These are phyloP conservation scores for Phialophora expanda DNA, from an alignment of 2,329 filamentous ascomycete species.

Conservation along the genomic window DNA sequence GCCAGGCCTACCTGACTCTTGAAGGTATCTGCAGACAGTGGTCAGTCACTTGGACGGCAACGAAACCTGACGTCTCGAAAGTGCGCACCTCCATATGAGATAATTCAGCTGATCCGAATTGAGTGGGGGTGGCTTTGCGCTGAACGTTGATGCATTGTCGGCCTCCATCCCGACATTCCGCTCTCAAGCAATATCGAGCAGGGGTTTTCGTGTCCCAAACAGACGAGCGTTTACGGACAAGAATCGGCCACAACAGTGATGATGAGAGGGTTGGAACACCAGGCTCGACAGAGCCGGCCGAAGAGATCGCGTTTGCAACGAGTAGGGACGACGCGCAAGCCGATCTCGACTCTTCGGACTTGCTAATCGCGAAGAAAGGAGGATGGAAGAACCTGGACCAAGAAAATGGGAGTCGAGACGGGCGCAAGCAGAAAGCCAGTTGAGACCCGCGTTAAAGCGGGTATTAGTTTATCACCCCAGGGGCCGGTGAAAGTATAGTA, in stretches of 20 bases:
- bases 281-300: not conserved
- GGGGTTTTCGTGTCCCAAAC: constrained; percentile 17
- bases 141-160: constrained; percentile 37
- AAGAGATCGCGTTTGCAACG: not conserved
- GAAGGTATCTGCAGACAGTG: constrained; percentile 54
- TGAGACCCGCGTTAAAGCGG: not conserved
- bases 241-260: not conserved
- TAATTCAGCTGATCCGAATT: constrained; percentile 70
- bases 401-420: not conserved
- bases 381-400: constrained; percentile 4
- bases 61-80: constrained; percentile 1
- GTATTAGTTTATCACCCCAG: constrained; percentile 2
- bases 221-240: not conserved
- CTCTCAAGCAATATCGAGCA: constrained; percentile 22
- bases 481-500: constrained; percentile 4
- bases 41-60: constrained; percentile 28
- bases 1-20: constrained; percentile 57
- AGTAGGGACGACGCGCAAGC: constrained; percentile 7
- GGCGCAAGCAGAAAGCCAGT: not conserved
- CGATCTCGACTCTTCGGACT: constrained; percentile 3
- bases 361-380: not conserved
- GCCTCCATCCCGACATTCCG: constrained; percentile 41
- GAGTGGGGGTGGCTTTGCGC: constrained; percentile 48
- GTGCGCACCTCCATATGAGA: constrained; percentile 68
- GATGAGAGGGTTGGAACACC: not conserved